Base-by-base conservation (phyloP, 2,329 filamentous ascomycete genomes). In the Zymoseptoria ardabiliae region DNA sequence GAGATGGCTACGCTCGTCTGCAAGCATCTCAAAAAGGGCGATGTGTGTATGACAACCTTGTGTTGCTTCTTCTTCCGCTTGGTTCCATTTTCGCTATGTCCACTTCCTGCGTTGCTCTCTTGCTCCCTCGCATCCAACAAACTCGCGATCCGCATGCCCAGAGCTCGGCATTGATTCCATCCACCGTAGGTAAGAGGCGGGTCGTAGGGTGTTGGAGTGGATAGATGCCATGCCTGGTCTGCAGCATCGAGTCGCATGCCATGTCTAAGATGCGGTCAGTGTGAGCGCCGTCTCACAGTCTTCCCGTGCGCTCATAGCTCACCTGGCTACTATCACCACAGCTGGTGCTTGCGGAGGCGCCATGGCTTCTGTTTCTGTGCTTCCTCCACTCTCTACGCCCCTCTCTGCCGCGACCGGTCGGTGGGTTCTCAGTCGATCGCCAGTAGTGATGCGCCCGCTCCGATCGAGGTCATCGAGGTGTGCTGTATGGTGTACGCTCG, bases 171-270 rank as follows among this genome's bases (percentile, higher is more conserved):
- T 74, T 97, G 94, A 13, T 87, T 84, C 89, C 94, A 97, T 65
- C 94, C 94, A 66, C 90, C 90, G 72, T 97, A 97, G 2, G 92
- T 96, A 59, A 99, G 81, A 54, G 94, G 94, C 65, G 94, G 90
- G 66, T 99, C 93, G 79, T 97, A 99, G 1, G 94, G 94, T 5
- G 91, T 92, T 1, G 92, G 89, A 5, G 94, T 96, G 28, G 89
- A 89, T 57, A 96, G 82, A 74, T 97, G 91, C 94, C 94, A 99
- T 74, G 90, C 85, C 73, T 92, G 91, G 80, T 99, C 92, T 63
- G 92, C 91, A 58, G 91, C 91, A 74, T 99, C 94, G 59, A 99
- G 87, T 66, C 94, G 88, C 68, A 92, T 90, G 70, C 94, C 94
- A 75, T 99, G 94, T 76, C 94, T 87, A 21, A 22, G 20, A 55